These are phyloP conservation scores for Pseudotulostoma volvatum DNA, from an alignment of 495 filamentous ascomycete genomes.

Conservation along the genomic window DNA sequence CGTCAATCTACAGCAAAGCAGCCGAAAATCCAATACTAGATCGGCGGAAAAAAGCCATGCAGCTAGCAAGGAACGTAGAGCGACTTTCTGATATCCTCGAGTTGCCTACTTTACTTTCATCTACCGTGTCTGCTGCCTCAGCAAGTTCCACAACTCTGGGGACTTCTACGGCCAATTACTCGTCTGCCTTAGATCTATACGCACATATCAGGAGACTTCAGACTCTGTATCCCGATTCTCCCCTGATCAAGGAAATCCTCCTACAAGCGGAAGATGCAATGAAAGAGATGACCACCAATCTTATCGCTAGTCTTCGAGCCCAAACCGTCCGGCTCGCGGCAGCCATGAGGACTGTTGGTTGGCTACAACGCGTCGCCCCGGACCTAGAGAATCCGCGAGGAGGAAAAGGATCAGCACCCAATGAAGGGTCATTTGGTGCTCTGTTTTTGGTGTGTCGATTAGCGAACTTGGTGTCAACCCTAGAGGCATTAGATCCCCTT, in stretches of 20 bases:
- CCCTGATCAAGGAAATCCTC: conserved; percentile 54
- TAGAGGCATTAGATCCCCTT: conserved; percentile 74
- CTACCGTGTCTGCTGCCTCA: conserved; percentile 48
- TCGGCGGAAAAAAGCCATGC: conserved; percentile 61
- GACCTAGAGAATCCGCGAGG: conserved; percentile 43
- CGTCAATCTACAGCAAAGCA: conserved; percentile 61
- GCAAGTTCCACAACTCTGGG: conserved; percentile 28
- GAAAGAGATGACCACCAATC: conserved; percentile 71
- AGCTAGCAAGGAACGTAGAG: conserved; percentile 80
- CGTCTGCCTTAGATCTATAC: conserved; percentile 79
- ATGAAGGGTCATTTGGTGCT: conserved; percentile 54
- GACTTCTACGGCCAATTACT: conserved; percentile 56
- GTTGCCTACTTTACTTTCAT: conserved; percentile 69
- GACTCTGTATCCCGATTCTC: conserved; percentile 63
- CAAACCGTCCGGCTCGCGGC: conserved; percentile 76
- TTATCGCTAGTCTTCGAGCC: conserved; percentile 59
- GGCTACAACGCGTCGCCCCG: conserved; percentile 73
- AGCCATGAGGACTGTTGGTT: conserved; percentile 82
- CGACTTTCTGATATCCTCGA: conserved; percentile 82
- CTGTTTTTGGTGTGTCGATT: conserved; percentile 80
- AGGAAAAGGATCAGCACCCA: conserved; percentile 25
- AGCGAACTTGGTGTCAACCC: conserved; percentile 58
- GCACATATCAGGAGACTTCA: conserved; percentile 85
- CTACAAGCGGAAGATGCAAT: conserved; percentile 74
- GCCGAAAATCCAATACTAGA: conserved; percentile 60